These are phyloP conservation scores for Citrus cavaleriei DNA, from an alignment of 345 rosid species.

Conservation along the genomic window DNA sequence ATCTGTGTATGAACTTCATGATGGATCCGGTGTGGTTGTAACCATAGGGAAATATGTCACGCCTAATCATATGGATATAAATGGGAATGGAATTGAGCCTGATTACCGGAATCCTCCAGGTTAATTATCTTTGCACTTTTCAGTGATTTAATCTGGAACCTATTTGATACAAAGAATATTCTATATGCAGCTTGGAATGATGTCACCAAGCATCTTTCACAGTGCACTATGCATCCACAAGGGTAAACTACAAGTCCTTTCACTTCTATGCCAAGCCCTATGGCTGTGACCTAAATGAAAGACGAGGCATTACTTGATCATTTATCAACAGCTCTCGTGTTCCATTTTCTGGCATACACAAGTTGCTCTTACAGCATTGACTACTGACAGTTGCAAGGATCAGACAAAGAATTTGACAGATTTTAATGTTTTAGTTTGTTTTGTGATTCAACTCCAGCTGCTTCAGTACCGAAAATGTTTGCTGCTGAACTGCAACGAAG, in stretches of 20 bases:
- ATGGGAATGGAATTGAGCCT: constrained; percentile 90
- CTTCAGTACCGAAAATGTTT: background rate
- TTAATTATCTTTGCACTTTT: constrained; percentile 15
- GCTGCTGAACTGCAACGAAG: background rate
- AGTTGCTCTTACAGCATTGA: background rate
- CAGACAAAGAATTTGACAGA: background rate
- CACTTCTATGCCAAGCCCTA: background rate
- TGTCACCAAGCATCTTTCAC: constrained; percentile 49
- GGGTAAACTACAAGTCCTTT: constrained; percentile 26
- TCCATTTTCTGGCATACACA: background rate
- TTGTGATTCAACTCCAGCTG: background rate
- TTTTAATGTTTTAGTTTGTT: background rate
- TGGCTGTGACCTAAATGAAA: background rate
- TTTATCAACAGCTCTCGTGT: background rate
- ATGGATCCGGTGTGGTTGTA: constrained; percentile 90
- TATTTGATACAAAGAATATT: constrained; percentile 3
- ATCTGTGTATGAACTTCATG: constrained; percentile 81
- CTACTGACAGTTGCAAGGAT: background rate
- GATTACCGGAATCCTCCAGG: constrained; percentile 72
- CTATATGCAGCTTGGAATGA: constrained; percentile 68
- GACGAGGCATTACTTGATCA: background rate
- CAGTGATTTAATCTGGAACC: background rate
- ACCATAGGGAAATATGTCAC: constrained; percentile 88
- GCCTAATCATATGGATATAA: constrained; percentile 84
- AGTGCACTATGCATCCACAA: constrained; percentile 49